Conservation (phyloP, 2,329 filamentous ascomycete species). For the Chaetomiaceae sp. region DNA sequence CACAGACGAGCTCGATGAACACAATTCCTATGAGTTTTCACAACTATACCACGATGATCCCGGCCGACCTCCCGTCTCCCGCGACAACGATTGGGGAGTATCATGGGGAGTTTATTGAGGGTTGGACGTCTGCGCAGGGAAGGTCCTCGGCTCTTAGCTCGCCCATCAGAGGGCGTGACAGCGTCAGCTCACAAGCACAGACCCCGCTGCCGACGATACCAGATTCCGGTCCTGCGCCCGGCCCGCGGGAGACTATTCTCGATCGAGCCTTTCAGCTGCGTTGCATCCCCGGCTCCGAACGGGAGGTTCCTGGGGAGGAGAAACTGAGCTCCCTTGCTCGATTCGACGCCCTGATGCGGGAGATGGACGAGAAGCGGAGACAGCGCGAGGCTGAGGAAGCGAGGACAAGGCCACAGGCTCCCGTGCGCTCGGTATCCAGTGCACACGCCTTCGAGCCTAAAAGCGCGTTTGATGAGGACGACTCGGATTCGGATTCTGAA, state of each 20-base stretch:
- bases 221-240: conserved; percentile 45
- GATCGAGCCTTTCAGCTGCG: conserved; percentile 60
- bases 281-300: conserved; percentile 55
- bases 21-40: conserved; percentile 35
- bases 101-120: conserved; percentile 51
- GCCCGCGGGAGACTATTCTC: conserved; percentile 58
- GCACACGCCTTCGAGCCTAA: conserved; percentile 33
- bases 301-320: conserved; percentile 50
- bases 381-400: conserved; percentile 33
- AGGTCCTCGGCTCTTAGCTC: conserved; percentile 53
- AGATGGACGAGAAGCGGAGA: conserved; percentile 47
- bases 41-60: conserved; percentile 46
- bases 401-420: conserved; percentile 19
- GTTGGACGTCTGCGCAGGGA: conserved; percentile 55
- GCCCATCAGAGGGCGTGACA: conserved; percentile 48
- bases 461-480: conserved; percentile 49
- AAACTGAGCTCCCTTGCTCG: conserved; percentile 59
- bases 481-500: conserved; percentile 37
- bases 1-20: conserved; percentile 46
- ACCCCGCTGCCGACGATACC: conserved; percentile 30
- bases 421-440: conserved; percentile 8
- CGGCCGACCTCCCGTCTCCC: conserved; percentile 52
- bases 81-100: conserved; percentile 47
- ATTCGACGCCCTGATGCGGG: conserved; percentile 60
- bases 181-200: conserved; percentile 44